Evolutionary conservation across 2,329 filamentous ascomycete species (phyloP).

Genomic region (Onygena corvina): DNA sequence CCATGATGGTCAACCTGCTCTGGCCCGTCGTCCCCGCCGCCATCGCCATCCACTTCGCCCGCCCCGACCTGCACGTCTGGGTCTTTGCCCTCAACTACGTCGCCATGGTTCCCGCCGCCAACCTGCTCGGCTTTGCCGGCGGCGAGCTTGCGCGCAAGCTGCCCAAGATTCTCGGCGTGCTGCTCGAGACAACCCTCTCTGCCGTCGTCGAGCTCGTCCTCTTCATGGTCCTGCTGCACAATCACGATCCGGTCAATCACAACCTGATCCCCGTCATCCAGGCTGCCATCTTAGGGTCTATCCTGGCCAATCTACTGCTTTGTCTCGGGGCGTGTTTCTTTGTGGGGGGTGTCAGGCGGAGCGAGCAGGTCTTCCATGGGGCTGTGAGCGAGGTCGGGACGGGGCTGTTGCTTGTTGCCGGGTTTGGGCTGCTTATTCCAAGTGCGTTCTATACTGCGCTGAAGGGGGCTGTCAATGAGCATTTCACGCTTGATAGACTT

Average conservation of each 20-base stretch:
- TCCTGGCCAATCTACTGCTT: constrained; percentile 84
- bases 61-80: constrained; percentile 46
- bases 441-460: constrained; percentile 61
- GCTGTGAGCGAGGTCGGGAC: constrained; percentile 43
- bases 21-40: constrained; percentile 66
- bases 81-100: constrained; percentile 54
- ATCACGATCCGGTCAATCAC: constrained; percentile 74
- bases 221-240: constrained; percentile 61
- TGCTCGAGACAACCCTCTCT: constrained; percentile 55
- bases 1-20: constrained; percentile 55
- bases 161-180: constrained; percentile 49
- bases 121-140: constrained; percentile 51
- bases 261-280: constrained; percentile 84
- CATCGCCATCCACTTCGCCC: constrained; percentile 50
- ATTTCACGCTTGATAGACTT: constrained; percentile 44
- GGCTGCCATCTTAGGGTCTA: constrained; percentile 90
- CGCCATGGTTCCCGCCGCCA: constrained; percentile 51
- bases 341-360: constrained; percentile 57
- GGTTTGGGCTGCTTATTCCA: constrained; percentile 66
- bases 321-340: constrained; percentile 74
- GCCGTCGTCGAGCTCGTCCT: constrained; percentile 56
- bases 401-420: constrained; percentile 62
- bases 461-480: constrained; percentile 30
- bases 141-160: constrained; percentile 50
- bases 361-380: constrained; percentile 50